Evolutionary conservation across 2,329 filamentous ascomycete genomes (phyloP).

Genomic region (Diaporthe sp.): DNA sequence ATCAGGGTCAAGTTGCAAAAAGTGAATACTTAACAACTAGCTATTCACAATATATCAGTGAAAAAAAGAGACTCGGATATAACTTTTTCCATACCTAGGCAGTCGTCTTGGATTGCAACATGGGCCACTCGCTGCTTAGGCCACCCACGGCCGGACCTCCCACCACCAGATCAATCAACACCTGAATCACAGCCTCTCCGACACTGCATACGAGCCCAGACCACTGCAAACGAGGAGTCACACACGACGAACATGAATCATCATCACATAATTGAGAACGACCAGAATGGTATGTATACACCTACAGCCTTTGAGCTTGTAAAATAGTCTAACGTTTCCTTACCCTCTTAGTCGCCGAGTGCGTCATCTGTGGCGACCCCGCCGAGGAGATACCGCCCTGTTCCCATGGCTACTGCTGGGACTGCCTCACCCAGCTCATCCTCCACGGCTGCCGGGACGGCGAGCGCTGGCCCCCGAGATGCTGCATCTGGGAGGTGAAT

Average conservation of each 20-base stretch:
- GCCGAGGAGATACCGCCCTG: background rate
- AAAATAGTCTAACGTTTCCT: background rate
- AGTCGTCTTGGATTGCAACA: fast-evolving
- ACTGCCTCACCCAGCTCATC: background rate
- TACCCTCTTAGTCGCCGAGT: background rate
- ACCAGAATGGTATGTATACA: background rate
- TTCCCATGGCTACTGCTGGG: background rate
- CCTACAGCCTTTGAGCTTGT: background rate
- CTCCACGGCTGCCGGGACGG: background rate
- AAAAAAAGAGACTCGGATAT: background rate
- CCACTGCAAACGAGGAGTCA: background rate
- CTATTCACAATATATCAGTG: background rate
- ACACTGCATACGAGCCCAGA: background rate
- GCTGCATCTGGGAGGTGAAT: background rate
- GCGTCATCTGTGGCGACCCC: background rate
- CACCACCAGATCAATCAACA: background rate
- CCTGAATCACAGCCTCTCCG: background rate
- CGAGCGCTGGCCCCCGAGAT: background rate
- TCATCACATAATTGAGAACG: background rate
- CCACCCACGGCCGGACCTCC: background rate
- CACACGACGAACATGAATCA: background rate
- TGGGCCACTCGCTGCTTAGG: background rate
- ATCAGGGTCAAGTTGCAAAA: background rate
- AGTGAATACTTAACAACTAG: background rate
- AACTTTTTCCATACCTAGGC: background rate